A percentile compares a stretch with the other conserved stretches of the same genome.
Evolutionary conservation across 23 red algal species (phyloP).

Genomic region (Gracilaria domingensis): DNA sequence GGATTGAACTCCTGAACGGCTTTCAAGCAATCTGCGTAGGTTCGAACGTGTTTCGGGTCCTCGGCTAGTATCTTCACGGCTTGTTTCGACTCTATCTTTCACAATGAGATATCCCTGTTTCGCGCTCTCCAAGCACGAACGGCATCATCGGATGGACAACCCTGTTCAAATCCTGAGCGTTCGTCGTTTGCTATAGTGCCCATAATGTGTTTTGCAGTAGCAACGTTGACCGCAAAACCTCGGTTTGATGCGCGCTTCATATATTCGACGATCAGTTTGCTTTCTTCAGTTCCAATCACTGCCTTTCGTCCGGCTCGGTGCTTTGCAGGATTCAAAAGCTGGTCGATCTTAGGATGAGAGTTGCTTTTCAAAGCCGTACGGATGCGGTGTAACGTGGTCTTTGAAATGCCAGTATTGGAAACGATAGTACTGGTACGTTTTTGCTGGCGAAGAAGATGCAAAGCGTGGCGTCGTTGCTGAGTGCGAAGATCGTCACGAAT

Average conservation of each 20-base stretch:
- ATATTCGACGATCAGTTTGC: neutral
- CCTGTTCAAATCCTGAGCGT: neutral
- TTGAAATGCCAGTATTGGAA: no score
- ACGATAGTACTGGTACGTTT: no score
- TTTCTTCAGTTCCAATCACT: neutral
- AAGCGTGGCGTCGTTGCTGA: no score
- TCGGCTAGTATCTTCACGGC: neutral
- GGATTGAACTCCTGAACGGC: no score
- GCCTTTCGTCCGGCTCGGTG: neutral
- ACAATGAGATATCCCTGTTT: conserved; percentile 15
- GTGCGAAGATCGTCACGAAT: no score
- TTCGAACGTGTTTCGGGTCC: neutral
- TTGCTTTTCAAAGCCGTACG: no score
- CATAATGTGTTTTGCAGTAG: neutral
- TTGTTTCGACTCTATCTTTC: neutral
- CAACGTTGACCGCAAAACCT: neutral
- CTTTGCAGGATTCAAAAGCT: no score
- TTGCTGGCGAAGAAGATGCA: no score
- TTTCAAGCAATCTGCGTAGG: neutral
- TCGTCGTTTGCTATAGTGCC: neutral
- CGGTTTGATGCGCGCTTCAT: neutral
- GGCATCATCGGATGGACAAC: conserved; percentile 11
- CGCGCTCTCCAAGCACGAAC: neutral
- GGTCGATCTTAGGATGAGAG: no score
- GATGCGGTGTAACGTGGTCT: no score